phyloP scores from a whole-genome alignment of 306 rosid species.

The Prunus padus region DNA sequence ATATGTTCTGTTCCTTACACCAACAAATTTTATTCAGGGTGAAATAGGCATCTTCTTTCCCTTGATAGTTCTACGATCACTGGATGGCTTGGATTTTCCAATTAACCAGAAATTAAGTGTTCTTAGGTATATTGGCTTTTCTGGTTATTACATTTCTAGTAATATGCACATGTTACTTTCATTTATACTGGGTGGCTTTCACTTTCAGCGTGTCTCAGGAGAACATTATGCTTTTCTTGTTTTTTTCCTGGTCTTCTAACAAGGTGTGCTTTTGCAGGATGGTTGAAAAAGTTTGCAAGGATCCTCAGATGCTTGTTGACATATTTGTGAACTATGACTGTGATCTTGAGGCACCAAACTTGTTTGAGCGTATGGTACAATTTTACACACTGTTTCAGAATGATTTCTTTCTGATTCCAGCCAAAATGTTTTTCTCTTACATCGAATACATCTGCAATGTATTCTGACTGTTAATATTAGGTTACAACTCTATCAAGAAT shows the following conservation, averaged over 20 bases:
- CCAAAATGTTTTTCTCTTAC: conserved; percentile 4
- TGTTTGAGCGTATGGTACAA: conserved; percentile 95
- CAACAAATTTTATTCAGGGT: conserved; percentile 64
- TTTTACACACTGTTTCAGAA: conserved; percentile 17
- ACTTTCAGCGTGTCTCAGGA: conserved; percentile 11
- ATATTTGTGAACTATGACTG: conserved; percentile 98
- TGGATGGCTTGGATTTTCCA: conserved; percentile 77
- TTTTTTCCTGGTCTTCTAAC: conserved; percentile 29
- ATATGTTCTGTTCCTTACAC: conserved; percentile 16
- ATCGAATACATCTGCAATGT: conserved; percentile 24
- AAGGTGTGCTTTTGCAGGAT: conserved; percentile 61
- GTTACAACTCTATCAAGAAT: conserved; percentile 88
- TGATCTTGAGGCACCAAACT: conserved; percentile 98
- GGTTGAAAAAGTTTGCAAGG: conserved; percentile 93
- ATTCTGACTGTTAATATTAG: conserved; percentile 44
- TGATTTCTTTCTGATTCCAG: conserved; percentile 17
- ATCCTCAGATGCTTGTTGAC: conserved; percentile 98
- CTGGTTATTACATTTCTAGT: conserved; percentile 28
- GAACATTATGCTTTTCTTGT: conserved; percentile 4
- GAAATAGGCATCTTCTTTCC: conserved; percentile 99
- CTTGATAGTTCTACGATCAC: conserved; percentile 83
- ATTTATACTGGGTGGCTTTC: not conserved
- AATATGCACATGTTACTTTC: conserved; percentile 5
- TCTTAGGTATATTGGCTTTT: conserved; percentile 66
- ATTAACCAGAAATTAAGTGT: conserved; percentile 87